phyloP scores from a whole-genome alignment of 306 rosid genomes.

The Trifolium dubium region DNA sequence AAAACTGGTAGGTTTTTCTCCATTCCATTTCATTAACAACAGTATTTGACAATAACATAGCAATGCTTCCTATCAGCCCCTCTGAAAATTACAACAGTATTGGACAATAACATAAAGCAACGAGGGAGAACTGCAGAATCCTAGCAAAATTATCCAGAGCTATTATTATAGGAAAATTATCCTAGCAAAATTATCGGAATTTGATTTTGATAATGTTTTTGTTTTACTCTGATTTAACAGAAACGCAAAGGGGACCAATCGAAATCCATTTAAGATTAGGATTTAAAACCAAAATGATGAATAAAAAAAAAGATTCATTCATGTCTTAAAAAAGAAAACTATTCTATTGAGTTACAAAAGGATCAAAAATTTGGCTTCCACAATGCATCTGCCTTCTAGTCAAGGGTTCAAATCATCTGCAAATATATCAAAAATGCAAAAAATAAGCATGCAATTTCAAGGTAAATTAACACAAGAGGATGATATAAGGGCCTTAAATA shows the following conservation, averaged over 20 bases:
- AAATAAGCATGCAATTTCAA: background rate
- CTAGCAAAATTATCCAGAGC: no score
- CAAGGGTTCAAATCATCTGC: conserved; percentile 33
- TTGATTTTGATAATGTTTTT: background rate
- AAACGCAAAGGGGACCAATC: background rate
- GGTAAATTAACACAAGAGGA: background rate
- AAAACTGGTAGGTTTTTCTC: no score
- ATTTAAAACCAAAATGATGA: background rate
- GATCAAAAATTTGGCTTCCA: conserved; percentile 20
- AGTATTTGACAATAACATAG: no score
- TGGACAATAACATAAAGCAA: no score
- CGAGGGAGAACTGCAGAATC: no score
- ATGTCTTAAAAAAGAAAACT: conserved; percentile 28
- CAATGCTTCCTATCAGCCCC: no score
- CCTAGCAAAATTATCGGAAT: no score
- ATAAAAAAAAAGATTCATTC: conserved; percentile 18
- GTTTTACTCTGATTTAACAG: background rate
- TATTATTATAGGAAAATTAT: no score
- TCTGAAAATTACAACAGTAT: no score
- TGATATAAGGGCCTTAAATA: background rate
- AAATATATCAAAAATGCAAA: conserved; percentile 19
- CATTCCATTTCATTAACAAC: no score
- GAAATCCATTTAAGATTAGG: background rate
- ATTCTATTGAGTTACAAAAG: conserved; percentile 33
- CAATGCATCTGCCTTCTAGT: conserved; percentile 28